Base-by-base conservation (phyloP, 1,284 basidiomycete species). In the Dichomitus squalens region DNA sequence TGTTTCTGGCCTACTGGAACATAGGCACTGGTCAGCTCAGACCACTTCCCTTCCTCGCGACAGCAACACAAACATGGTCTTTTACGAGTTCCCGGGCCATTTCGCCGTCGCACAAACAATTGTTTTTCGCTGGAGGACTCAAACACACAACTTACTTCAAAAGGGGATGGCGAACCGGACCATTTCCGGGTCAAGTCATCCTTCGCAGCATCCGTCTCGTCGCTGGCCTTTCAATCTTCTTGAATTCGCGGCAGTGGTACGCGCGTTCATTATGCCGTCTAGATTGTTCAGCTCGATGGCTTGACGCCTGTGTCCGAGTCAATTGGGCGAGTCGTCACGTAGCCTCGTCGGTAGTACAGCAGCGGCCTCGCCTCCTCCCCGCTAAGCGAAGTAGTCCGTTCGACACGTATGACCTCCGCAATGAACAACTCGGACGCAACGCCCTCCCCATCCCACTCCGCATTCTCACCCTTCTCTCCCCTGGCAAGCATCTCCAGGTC, bases 381-480 rank as follows among this genome's bases (percentile, higher is more conserved):
- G 7, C 66, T 62, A 20, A 57, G 58, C 11, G 53, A 33, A 3
- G 66, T 57, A 0, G 68, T 63, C 29, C 67, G 59, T 63, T 82
- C 81, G 38, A 83, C 79, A 21, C 77, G 69, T 16, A 76, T 64
- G 16, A 83, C 82, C 2, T 73, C 67, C 21, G 80, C 81, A 33
- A 83, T 76, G 67, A 83, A 83, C 53, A 83, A 63, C 65, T 83
- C 75, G 41, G 76, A 78, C 38, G 74, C 70, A 27, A 74, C 66
- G 6, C 73, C 75, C 3, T 68, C 69, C 21, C 69, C 72, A 35
- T 65, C 63, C 66, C 69, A 70, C 39, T 39, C 43, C 11, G 47
- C 40, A 23, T 57, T 59, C 23, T 29, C 55, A 23, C 59, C 54
- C 53, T 54, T 31, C 35, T 16, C 36, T 64, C 61, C 52, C 2